These are phyloP conservation scores for Termitomyces sp. DNA, from an alignment of 768 basidiomycete genomes.

Conservation along the genomic window DNA sequence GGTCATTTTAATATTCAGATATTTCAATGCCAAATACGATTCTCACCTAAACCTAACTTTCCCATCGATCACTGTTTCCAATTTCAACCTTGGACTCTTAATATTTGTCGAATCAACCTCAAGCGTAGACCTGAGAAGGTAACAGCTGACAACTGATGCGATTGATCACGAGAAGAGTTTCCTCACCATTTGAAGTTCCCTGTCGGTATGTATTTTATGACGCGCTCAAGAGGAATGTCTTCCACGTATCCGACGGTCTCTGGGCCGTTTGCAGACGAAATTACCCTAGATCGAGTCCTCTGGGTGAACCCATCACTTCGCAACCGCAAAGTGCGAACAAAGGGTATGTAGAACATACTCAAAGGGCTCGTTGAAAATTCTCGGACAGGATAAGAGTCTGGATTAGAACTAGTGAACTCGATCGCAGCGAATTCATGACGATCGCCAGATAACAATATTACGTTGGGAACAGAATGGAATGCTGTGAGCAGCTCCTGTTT, in stretches of 20 bases:
- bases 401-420: conserved; percentile 41
- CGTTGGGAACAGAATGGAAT: conserved; percentile 64
- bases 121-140: conserved; percentile 49
- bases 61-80: conserved; percentile 62
- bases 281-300: conserved; percentile 22
- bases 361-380: conserved; percentile 71
- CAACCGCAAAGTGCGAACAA: conserved; percentile 44
- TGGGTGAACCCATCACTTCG: conserved; percentile 38
- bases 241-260: conserved; percentile 20
- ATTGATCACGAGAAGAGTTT: not conserved
- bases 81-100: conserved; percentile 41
- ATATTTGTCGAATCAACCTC: conserved; percentile 61
- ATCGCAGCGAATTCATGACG: conserved; percentile 77
- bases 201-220: conserved; percentile 51
- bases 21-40: not conserved
- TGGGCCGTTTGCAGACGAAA: conserved; percentile 19
- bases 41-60: conserved; percentile 44
- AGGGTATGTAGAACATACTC: conserved; percentile 65
- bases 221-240: conserved; percentile 47
- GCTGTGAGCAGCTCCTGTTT: conserved; percentile 50
- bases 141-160: not conserved
- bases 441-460: conserved; percentile 66
- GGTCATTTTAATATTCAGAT: not conserved
- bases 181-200: conserved; percentile 66
- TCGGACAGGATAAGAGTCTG: conserved; percentile 33